Base-by-base conservation (phyloP, 495 filamentous ascomycete species). In the Penicillium samsonianum region DNA sequence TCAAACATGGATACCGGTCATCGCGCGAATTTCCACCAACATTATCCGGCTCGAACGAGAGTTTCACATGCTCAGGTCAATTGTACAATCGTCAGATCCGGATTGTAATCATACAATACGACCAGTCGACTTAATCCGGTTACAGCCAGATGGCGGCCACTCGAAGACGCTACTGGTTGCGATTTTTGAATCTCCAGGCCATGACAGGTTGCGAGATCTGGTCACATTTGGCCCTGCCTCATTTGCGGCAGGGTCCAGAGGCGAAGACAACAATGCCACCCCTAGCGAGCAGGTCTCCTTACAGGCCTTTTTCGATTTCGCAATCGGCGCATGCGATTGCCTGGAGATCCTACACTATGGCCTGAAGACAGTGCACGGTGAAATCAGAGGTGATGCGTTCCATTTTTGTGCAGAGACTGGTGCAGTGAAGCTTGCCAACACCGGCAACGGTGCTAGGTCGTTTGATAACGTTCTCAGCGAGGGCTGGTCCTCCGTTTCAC, bases 391-490 rank as follows among this genome's bases (percentile, higher is more conserved):
- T 0, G 92, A 96, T 73, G 89, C 92, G 0, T 96, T 96, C 67
- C 90, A 95, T 64, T 92, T 87, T 73, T 85, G 86, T 64, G 65
- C 77, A 7, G 82, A 90, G 44, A 81, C 79, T 8, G 83, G 85
- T 22, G 67, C 76, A 31, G 91, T 96, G 51, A 92, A 87, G 69
- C 76, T 96, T 43, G 83, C 89, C 47, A 91, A 90, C 45, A 90
- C 92, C 64, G 91, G 91, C 25, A 91, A 90, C 35, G 92, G 92
- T 5, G 78, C 90, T 12, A 77, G 90, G 51, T 89, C 90, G 5
- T 95, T 96, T 63, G 91, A 96, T 72, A 87, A 94, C 74, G 89
- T 90, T 17, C 76, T 96, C 38, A 90, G 88, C 62, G 85, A 87
- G 45, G 90, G 90, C 41, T 96, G 92, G 92, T 87, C 86, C 8